Base-by-base conservation (phyloP, 441 rosid species). In the Bocquillonia castaneifolia region DNA sequence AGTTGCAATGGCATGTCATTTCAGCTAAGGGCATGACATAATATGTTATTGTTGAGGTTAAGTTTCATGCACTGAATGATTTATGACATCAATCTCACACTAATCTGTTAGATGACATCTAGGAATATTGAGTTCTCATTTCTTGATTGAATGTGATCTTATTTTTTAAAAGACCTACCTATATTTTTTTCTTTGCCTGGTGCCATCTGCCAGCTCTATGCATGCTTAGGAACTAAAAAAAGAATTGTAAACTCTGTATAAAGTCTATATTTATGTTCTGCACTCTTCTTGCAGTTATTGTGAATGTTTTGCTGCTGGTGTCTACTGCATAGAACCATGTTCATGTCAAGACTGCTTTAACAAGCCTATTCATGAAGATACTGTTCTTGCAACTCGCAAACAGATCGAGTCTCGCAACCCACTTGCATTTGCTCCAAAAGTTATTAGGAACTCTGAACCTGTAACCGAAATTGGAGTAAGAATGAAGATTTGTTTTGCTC, bases 241-340 rank as follows among this genome's bases (percentile, higher is more conserved):
- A 47, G 26, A 63, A 29, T 32, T 18, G 42, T 14, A 10, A 12
- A 32, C 29, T 10, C 56, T n/a, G 48, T n/a, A 45, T 22, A 3
- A 45, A 57, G 34, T 17, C 44, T 20, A 20, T 26, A 58, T 37
- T 64, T 52, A 32, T 14, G 28, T 54, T 4, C 9, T 17, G 25
- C 50, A 50, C 54, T 64, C 37, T 72, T 10, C 70, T 57, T 69
- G 84, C 81, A 95, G 99, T 72, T 95, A 95, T 71, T 95, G 99
- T 69, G 99, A 95, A 84, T 95, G 99, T 73, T 95, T 95, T 82
- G 99, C 98, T 80, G 98, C 98, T 72, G 98, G 99, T 39, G 95
- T 95, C 20, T 95, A 95, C 71, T 95, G 99, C 79, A 88, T 92
- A 58, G 99, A 92, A 76, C 98, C 99, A 18, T 95, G 99, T 63